These are phyloP conservation scores for Acidiella bohemica DNA, from an alignment of 495 filamentous ascomycete species.

Conservation along the genomic window DNA sequence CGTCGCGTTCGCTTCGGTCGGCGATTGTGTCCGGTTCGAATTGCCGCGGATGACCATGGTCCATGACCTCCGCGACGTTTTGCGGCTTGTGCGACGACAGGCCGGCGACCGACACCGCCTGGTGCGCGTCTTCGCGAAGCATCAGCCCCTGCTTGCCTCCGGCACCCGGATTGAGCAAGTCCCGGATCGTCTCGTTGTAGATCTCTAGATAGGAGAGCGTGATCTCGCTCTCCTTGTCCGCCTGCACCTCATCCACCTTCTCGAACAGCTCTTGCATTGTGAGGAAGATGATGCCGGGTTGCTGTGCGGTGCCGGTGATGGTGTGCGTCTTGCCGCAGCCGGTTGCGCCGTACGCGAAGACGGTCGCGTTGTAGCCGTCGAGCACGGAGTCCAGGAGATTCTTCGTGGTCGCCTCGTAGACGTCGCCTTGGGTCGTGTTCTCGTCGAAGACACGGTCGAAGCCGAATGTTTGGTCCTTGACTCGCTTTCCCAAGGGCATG, in stretches of 20 bases:
- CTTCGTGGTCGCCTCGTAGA: constrained; percentile 90
- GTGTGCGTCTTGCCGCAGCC: constrained; percentile 98
- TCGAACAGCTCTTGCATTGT: constrained; percentile 99
- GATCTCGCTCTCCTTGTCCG: constrained; percentile 78
- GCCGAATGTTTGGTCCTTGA: constrained; percentile 95
- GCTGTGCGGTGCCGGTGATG: constrained; percentile 75
- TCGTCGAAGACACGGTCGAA: constrained; percentile 98
- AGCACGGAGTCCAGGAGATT: constrained; percentile 83
- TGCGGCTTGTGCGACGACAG: constrained; percentile 83
- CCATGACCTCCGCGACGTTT: constrained; percentile 85
- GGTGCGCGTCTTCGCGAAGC: constrained; percentile 88
- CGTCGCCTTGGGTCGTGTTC: constrained; percentile 79
- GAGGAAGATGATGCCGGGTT: constrained; percentile 95
- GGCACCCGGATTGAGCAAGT: constrained; percentile 66
- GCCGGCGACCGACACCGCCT: constrained; percentile 83
- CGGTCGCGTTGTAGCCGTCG: constrained; percentile 96
- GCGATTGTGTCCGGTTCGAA: constrained; percentile 87
- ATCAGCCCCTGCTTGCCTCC: constrained; percentile 78
- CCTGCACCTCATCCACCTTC: constrained; percentile 69
- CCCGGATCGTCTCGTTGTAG: constrained; percentile 97
- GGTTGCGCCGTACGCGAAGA: constrained; percentile 96
- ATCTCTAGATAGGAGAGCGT: constrained; percentile 96
- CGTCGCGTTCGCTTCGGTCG: constrained; percentile 93
- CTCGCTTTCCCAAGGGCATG: constrained; percentile 73
- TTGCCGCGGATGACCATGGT: constrained; percentile 97